Evolutionary conservation across 1,284 basidiomycete species (phyloP).

Genomic region (Tausonia pullulans): DNA sequence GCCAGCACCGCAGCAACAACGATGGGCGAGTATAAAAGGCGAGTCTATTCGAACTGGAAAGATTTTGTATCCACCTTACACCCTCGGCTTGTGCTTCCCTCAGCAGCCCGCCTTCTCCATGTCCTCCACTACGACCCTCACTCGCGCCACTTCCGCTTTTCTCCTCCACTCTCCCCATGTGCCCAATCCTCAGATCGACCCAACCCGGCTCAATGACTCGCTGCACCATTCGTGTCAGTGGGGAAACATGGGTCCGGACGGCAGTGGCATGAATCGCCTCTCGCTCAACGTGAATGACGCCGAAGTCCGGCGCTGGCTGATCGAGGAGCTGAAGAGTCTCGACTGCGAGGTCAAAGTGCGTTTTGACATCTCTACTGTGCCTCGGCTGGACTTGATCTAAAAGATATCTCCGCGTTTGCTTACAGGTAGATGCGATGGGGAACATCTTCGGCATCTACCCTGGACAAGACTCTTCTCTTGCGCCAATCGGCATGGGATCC

Average conservation of each 20-base stretch:
- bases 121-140: no score
- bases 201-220: slow-evolving; percentile 24
- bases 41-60: no score
- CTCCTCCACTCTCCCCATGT: no score
- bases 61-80: no score
- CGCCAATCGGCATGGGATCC: slow-evolving; percentile 25
- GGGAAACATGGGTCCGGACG: slow-evolving; percentile 19
- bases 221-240: slow-evolving; percentile 27
- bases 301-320: slow-evolving; percentile 27
- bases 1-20: no score
- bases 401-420: neutral
- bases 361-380: neutral
- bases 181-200: slow-evolving; percentile 20
- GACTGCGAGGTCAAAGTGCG: slow-evolving; percentile 24
- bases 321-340: slow-evolving; percentile 23
- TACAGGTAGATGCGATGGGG: slow-evolving; percentile 25
- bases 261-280: slow-evolving; percentile 21
- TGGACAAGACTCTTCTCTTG: slow-evolving; percentile 18
- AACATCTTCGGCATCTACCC: slow-evolving; percentile 28
- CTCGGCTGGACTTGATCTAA: neutral
- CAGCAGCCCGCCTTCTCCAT: no score
- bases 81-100: no score
- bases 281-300: slow-evolving; percentile 27
- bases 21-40: no score
- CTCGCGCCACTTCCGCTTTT: no score